A percentile compares a stretch with the other conserved stretches of the same genome.
These are phyloP conservation scores for Penicillium dipodomyicola DNA, from an alignment of 495 filamentous ascomycete species.

Conservation along the genomic window DNA sequence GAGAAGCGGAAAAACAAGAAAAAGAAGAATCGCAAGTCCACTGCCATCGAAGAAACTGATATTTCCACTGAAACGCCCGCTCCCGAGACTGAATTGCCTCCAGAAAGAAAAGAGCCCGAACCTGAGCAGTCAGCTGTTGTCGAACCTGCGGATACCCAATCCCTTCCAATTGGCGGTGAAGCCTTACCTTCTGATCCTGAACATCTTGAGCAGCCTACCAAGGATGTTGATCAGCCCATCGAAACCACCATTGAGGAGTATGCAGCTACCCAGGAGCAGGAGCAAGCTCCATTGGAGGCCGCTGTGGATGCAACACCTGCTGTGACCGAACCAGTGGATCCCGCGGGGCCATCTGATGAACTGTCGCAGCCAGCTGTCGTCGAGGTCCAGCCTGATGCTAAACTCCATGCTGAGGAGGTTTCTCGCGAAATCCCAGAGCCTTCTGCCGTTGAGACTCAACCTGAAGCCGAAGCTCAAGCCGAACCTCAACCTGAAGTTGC, in stretches of 20 bases:
- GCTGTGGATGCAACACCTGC: background rate
- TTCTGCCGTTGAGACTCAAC: slow-evolving; percentile 5
- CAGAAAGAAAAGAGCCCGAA: slow-evolving; percentile 12
- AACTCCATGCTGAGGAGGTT: background rate
- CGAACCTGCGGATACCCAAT: slow-evolving; percentile 18
- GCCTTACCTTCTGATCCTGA: slow-evolving; percentile 12
- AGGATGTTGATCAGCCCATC: slow-evolving; percentile 1
- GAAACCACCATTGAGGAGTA: slow-evolving; percentile 12
- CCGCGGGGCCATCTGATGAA: background rate
- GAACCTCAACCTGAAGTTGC: slow-evolving; percentile 4
- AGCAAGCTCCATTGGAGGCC: slow-evolving; percentile 9
- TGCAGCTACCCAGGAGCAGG: slow-evolving; percentile 1
- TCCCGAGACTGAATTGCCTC: slow-evolving; percentile 20
- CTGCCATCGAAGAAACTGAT: slow-evolving; percentile 24
- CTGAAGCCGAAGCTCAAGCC: slow-evolving; percentile 8
- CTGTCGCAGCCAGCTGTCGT: background rate
- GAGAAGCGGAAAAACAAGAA: slow-evolving; percentile 37
- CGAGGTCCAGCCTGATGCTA: background rate
- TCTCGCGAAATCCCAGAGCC: slow-evolving; percentile 9
- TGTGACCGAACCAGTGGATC: background rate
- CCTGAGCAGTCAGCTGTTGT: slow-evolving; percentile 17
- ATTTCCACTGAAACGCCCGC: slow-evolving; percentile 10
- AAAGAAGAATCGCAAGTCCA: slow-evolving; percentile 38
- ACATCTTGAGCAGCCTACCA: background rate
- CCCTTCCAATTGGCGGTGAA: slow-evolving; percentile 26